phyloP scores from a whole-genome alignment of 2,329 filamentous ascomycete genomes.

The Fonsecaea nubica region DNA sequence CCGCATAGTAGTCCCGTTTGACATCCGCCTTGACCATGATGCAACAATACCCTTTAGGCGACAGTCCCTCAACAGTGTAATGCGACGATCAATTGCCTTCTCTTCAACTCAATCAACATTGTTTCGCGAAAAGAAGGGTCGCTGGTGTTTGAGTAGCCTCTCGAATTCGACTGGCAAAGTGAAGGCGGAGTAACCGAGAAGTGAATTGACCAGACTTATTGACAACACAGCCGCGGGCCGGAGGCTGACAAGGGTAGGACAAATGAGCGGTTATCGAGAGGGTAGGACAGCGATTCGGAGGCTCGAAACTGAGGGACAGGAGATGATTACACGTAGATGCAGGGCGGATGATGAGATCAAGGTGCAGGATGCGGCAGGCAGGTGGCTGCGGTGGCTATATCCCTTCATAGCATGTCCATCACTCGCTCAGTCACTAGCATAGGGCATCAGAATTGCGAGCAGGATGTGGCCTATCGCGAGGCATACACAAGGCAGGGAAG shows the following conservation, averaged over 20 bases:
- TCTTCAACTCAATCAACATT: slow-evolving; percentile 35
- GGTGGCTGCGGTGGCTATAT: slow-evolving; percentile 9
- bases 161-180: slow-evolving; percentile 9
- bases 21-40: slow-evolving; percentile 72
- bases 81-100: slow-evolving; percentile 31
- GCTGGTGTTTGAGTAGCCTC: neutral
- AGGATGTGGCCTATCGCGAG: slow-evolving; percentile 12
- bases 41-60: neutral
- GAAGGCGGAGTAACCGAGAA: neutral
- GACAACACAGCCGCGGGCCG: slow-evolving; percentile 9
- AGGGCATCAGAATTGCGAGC: slow-evolving; percentile 11
- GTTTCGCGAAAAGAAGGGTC: slow-evolving; percentile 12
- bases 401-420: slow-evolving; percentile 17
- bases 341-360: slow-evolving; percentile 24
- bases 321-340: slow-evolving; percentile 8
- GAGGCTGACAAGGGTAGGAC: slow-evolving; percentile 14
- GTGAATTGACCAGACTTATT: slow-evolving; percentile 10
- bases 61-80: slow-evolving; percentile 20
- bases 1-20: slow-evolving; percentile 81
- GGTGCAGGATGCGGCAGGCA: slow-evolving; percentile 13
- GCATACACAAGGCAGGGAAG: slow-evolving; percentile 16
- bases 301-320: neutral
- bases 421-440: slow-evolving; percentile 24
- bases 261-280: slow-evolving; percentile 7
- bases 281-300: slow-evolving; percentile 2